Base-by-base conservation (phyloP, 176 grass and related monocot species). In the Leersia perrieri region DNA sequence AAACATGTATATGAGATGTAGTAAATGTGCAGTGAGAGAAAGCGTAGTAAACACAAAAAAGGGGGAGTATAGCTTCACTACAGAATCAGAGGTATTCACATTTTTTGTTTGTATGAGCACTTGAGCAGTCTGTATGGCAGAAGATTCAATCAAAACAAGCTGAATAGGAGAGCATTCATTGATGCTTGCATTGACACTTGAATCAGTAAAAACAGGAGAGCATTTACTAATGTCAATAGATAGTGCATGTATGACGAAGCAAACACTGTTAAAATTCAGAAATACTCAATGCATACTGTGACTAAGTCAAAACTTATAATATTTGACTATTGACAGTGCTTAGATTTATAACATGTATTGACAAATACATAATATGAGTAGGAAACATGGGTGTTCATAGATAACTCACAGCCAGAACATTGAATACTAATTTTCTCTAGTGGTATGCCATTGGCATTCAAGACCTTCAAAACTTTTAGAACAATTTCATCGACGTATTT, bases 401-500 rank as follows among this genome's bases (percentile, higher is more conserved):
- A 51, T 35, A 79, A 79, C 63, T 79, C 44, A 79, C 75, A 0
- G 18, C 10, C 61, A 14, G 39, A 66, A 66, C 10, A 14, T 27
- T 40, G 65, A 11, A 69, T 39, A 18, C 26, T 57, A 36, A 80
- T 70, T 80, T 80, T 69, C 33, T 70, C 15, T 9, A n/a, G 66
- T 29, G 47, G 47, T 60, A 70, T 60, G 49, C 66, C 47, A 40
- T 11, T 40, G 47, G 0, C 33, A 31, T 9, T 70, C 51, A 80
- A 80, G 33, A 41, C 36, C 49, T 80, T 29, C 33, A 80, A 70
- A 58, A 29, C 22, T n/a, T 36, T 28, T 4, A 57, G 66, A 70
- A 80, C 23, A 25, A 29, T 80, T 14, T 3, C 25, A 70, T 70
- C 78, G n/a, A 80, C 33, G 11, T 58, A 2, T 70, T 20, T 18